A percentile compares a stretch with the other conserved stretches of the same genome.
Evolutionary conservation across 306 rosid genomes (phyloP).

Genomic region (Sphenostylis stenocarpa): DNA sequence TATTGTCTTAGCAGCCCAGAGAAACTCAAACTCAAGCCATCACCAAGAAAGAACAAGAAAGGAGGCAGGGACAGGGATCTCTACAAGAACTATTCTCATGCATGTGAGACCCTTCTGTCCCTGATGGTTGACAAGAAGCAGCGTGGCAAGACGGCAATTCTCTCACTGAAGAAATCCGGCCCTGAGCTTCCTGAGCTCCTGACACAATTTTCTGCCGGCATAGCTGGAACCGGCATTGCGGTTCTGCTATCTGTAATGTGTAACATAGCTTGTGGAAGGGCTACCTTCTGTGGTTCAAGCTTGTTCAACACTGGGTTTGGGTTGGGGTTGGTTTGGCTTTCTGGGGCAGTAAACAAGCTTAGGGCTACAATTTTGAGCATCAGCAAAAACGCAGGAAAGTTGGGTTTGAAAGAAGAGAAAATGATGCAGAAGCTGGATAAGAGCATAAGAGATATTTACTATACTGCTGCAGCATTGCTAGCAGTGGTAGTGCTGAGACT

Average conservation of each 20-base stretch:
- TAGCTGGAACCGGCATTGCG: constrained; percentile 85
- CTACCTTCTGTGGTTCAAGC: constrained; percentile 54
- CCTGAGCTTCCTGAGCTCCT: constrained; percentile 82
- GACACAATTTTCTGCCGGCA: constrained; percentile 66
- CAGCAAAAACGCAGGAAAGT: constrained; percentile 60
- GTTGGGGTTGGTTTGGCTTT: constrained; percentile 79
- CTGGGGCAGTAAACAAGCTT: constrained; percentile 68
- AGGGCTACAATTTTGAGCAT: constrained; percentile 53
- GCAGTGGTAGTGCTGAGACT: constrained; percentile 60
- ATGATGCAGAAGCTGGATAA: constrained; percentile 57
- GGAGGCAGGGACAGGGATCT: constrained; percentile 59
- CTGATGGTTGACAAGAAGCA: constrained; percentile 54
- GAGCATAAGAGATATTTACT: constrained; percentile 57
- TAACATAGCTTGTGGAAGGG: constrained; percentile 61
- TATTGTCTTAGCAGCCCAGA: constrained; percentile 60
- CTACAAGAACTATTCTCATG: constrained; percentile 60
- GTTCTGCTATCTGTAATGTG: constrained; percentile 64
- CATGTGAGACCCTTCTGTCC: constrained; percentile 84
- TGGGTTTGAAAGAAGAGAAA: constrained; percentile 60
- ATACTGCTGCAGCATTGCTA: constrained; percentile 65
- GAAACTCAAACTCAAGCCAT: constrained; percentile 61
- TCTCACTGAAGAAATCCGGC: constrained; percentile 66
- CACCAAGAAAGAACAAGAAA: constrained; percentile 59
- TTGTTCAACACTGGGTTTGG: constrained; percentile 65
- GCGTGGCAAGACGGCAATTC: constrained; percentile 48